phyloP scores from a whole-genome alignment of 2,329 filamentous ascomycete genomes.

The Xylaria polymorpha region DNA sequence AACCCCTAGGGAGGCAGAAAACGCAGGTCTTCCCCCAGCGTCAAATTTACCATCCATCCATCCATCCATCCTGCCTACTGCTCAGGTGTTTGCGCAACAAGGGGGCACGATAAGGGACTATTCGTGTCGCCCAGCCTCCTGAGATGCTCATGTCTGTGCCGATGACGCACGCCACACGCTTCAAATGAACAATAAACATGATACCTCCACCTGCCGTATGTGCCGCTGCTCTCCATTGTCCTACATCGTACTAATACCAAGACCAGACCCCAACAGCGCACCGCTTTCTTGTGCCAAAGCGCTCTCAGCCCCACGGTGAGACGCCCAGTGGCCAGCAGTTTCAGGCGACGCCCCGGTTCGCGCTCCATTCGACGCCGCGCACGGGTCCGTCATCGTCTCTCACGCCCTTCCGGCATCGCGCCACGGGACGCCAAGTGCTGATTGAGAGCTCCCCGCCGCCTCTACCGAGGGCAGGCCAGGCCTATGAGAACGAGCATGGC shows the following conservation, averaged over 20 bases:
- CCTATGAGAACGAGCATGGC: slow-evolving; percentile 20
- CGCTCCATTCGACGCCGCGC: slow-evolving; percentile 49
- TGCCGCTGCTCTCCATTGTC: not conserved
- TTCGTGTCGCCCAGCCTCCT: slow-evolving; percentile 14
- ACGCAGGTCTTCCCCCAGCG: too few species aligned
- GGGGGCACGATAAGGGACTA: slow-evolving; percentile 6
- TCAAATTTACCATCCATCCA: too few species aligned
- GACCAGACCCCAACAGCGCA: slow-evolving; percentile 50
- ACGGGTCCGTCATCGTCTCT: slow-evolving; percentile 39
- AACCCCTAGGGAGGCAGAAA: too few species aligned
- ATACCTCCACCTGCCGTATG: slow-evolving; percentile 46
- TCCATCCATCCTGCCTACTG: not conserved
- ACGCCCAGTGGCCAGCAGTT: slow-evolving; percentile 51
- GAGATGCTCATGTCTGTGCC: slow-evolving; percentile 13
- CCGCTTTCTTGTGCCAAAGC: slow-evolving; percentile 49
- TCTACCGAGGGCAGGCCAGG: slow-evolving; percentile 15
- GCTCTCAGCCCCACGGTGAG: slow-evolving; percentile 44
- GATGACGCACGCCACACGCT: slow-evolving; percentile 36
- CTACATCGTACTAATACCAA: slow-evolving; percentile 11
- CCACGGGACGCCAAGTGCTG: slow-evolving; percentile 39
- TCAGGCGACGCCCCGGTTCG: slow-evolving; percentile 50
- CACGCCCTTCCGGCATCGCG: slow-evolving; percentile 36
- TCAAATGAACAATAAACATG: slow-evolving; percentile 37
- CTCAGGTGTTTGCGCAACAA: not conserved
- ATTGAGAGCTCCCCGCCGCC: slow-evolving; percentile 48